Percentiles rank a stretch among this genome's conserved stretches.
phyloP scores from a whole-genome alignment of 768 basidiomycete species.

The Mrakia blollopis region DNA sequence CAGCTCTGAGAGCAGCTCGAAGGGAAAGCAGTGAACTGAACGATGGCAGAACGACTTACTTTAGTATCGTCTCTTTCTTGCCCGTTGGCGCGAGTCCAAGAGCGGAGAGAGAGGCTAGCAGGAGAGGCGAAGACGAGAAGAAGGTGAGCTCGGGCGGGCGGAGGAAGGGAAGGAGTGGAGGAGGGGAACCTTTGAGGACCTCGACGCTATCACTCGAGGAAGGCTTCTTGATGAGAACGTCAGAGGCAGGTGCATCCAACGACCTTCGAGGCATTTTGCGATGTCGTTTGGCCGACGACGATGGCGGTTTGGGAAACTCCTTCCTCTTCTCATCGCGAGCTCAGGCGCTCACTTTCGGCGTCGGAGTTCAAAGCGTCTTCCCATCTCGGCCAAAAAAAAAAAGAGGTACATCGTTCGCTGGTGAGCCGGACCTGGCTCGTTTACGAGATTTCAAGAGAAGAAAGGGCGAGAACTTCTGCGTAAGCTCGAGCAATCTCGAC shows the following conservation, averaged over 20 bases:
- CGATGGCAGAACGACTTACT: conserved; percentile 35
- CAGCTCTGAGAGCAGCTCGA: neutral
- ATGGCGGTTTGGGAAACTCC: neutral
- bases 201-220: conserved; percentile 17
- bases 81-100: conserved; percentile 44
- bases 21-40: too few relatives aligned
- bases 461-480: too few relatives aligned
- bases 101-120: conserved; percentile 35
- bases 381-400: too few relatives aligned
- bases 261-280: neutral
- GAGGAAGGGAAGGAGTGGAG: neutral
- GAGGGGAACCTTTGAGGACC: neutral
- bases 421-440: too few relatives aligned
- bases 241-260: neutral
- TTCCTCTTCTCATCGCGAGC: neutral
- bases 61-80: conserved; percentile 45
- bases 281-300: neutral
- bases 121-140: neutral
- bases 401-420: too few relatives aligned
- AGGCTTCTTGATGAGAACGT: conserved; percentile 15
- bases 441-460: too few relatives aligned
- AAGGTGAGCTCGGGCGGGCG: neutral
- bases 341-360: too few relatives aligned
- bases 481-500: too few relatives aligned
- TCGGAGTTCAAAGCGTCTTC: too few relatives aligned